Conservation (phyloP, 108 stramenopile genomes). For the Epipyxis sp. region DNA sequence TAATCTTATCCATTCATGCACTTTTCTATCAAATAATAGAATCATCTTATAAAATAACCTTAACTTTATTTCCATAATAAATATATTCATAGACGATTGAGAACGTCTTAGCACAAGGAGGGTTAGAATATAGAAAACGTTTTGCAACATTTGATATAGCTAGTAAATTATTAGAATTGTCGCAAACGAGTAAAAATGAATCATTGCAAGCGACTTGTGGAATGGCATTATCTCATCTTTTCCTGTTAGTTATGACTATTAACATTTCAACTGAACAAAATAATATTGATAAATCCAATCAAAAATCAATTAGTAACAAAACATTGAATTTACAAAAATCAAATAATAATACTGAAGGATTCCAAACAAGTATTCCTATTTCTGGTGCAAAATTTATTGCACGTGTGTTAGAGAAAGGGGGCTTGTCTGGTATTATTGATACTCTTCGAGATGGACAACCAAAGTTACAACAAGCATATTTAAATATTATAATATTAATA, state of each 20-base stretch:
- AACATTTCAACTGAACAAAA: neutral
- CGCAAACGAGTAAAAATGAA: slow-evolving; percentile 3
- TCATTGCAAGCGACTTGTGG: neutral
- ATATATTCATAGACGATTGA: slow-evolving; percentile 38
- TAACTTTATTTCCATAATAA: too few relatives aligned
- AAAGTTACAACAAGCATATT: neutral
- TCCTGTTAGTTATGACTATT: neutral
- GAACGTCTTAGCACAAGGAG: slow-evolving; percentile 50
- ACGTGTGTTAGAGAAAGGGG: slow-evolving; percentile 8
- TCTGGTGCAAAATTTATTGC: slow-evolving; percentile 15
- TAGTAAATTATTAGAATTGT: neutral
- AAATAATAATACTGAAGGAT: too few relatives aligned
- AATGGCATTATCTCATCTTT: slow-evolving; percentile 9
- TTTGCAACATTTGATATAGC: slow-evolving; percentile 14
- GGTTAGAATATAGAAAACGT: slow-evolving; percentile 10
- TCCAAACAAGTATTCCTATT: too few relatives aligned
- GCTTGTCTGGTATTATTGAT: slow-evolving; percentile 9
- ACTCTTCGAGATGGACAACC: slow-evolving; percentile 2
- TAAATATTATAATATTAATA: slow-evolving; percentile 14
- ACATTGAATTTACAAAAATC: too few relatives aligned
- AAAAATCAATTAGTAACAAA: neutral
- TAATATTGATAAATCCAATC: neutral
- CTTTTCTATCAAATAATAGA: neutral
- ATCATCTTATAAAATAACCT: too few relatives aligned
- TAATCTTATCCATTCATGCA: neutral